Evolutionary conservation across 192 early-diverging fungal species (phyloP).

Genomic region (Coemansia sp.): DNA sequence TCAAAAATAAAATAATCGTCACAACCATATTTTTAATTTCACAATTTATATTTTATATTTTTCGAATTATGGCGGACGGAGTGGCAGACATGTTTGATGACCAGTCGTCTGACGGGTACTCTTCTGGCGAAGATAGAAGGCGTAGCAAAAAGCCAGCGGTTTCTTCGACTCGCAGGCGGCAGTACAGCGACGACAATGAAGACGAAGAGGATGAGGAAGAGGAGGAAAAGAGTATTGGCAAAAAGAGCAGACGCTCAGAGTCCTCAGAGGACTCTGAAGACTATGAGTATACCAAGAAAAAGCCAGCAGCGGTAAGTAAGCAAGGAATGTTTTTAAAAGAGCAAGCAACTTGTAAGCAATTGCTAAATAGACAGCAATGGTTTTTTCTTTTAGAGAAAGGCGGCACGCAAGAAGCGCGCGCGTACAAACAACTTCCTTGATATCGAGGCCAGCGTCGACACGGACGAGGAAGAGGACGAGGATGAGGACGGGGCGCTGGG

Average conservation of each 20-base stretch:
- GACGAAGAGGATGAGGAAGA: constrained; percentile 26
- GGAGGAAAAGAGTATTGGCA: constrained; percentile 64
- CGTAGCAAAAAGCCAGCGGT: constrained; percentile 1
- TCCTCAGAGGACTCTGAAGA: constrained; percentile 4
- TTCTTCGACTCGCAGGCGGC: constrained; percentile 20
- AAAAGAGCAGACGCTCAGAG: constrained; percentile 28
- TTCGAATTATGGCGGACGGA: constrained; percentile 57
- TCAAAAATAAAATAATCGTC: no score
- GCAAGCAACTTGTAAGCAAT: no score
- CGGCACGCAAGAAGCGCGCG: constrained; percentile 30
- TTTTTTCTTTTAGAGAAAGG: constrained; percentile 2
- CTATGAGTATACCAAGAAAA: neutral
- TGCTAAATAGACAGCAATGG: no score
- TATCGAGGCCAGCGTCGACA: constrained; percentile 73
- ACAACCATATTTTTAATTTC: neutral
- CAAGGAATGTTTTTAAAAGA: no score
- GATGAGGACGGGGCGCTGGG: constrained; percentile 68
- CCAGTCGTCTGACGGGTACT: constrained; percentile 62
- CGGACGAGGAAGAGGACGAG: constrained; percentile 79
- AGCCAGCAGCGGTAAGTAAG: neutral
- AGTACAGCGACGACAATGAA: constrained; percentile 28
- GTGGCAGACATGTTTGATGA: constrained; percentile 76
- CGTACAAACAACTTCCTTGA: constrained; percentile 67
- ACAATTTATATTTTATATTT: neutral
- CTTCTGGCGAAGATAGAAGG: constrained; percentile 3